Conservation (phyloP, 768 basidiomycete species). For the Kwoniella bestiolae region DNA sequence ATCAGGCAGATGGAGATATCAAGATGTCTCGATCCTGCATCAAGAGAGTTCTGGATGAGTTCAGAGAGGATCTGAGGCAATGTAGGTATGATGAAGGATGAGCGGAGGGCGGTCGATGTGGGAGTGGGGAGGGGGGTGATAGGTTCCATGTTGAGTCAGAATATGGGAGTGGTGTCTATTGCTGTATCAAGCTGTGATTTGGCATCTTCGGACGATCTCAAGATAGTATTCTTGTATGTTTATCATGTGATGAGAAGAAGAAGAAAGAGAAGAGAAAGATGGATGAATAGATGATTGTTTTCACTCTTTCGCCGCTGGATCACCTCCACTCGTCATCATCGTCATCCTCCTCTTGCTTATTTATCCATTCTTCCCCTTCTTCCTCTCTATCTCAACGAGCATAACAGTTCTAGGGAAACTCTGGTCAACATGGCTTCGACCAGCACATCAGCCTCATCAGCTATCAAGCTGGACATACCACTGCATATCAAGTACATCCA, state of each 20-base stretch:
- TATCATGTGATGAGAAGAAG: neutral
- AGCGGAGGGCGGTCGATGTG: conserved; percentile 75
- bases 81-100: conserved; percentile 81
- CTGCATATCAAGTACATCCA: conserved; percentile 78
- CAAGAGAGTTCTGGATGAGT: conserved; percentile 86
- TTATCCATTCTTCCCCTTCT: neutral
- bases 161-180: neutral
- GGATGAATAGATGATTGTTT: neutral
- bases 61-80: conserved; percentile 79
- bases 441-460: conserved; percentile 8
- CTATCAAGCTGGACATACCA: conserved; percentile 59
- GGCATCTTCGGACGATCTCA: no score
- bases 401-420: neutral
- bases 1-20: conserved; percentile 74
- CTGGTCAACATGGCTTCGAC: neutral
- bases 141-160: neutral
- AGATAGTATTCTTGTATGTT: no score
- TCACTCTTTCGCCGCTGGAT: conserved; percentile 16
- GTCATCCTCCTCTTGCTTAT: neutral
- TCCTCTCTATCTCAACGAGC: no score
- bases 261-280: neutral
- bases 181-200: no score
- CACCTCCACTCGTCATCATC: conserved; percentile 14
- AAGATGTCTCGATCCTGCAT: conserved; percentile 72
- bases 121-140: conserved; percentile 62